phyloP scores from a whole-genome alignment of 345 rosid species.

The Bretschneidera sinensis region DNA sequence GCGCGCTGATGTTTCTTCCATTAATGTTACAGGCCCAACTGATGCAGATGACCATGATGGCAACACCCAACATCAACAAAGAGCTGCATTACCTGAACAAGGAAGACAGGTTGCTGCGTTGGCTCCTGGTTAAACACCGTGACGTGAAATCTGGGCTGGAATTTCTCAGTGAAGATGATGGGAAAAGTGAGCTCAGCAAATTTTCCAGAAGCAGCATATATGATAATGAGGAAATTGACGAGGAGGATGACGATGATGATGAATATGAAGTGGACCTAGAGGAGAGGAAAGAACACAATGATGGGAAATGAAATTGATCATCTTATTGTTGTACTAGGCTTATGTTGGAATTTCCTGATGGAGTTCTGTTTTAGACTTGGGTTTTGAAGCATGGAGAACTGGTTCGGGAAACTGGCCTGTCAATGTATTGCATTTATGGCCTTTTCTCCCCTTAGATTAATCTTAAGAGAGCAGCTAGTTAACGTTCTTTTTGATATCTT shows the following conservation, averaged over 20 bases:
- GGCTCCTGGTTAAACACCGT: conserved; percentile 90
- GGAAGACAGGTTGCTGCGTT: conserved; percentile 85
- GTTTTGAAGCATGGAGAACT: too few species aligned
- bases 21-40: conserved; percentile 58
- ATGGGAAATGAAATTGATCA: too few species aligned
- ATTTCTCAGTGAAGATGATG: conserved; percentile 20
- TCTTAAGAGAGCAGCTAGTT: too few species aligned
- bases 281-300: conserved; percentile 4
- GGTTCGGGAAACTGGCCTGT: too few species aligned
- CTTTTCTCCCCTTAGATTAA: too few species aligned
- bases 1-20: neutral
- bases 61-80: conserved; percentile 88
- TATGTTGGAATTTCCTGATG: too few species aligned
- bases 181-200: conserved; percentile 20
- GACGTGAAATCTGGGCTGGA: conserved; percentile 38
- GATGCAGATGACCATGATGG: conserved; percentile 89
- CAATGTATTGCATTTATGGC: too few species aligned
- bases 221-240: conserved; percentile 15
- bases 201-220: conserved; percentile 12
- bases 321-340: too few species aligned
- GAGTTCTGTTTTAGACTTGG: too few species aligned
- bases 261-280: conserved; percentile 13
- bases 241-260: conserved; percentile 22
- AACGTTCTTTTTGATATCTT: too few species aligned
- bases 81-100: conserved; percentile 91